Evolutionary conservation across 2,329 filamentous ascomycete species (phyloP).

Genomic region (Colletotrichum tanaceti): DNA sequence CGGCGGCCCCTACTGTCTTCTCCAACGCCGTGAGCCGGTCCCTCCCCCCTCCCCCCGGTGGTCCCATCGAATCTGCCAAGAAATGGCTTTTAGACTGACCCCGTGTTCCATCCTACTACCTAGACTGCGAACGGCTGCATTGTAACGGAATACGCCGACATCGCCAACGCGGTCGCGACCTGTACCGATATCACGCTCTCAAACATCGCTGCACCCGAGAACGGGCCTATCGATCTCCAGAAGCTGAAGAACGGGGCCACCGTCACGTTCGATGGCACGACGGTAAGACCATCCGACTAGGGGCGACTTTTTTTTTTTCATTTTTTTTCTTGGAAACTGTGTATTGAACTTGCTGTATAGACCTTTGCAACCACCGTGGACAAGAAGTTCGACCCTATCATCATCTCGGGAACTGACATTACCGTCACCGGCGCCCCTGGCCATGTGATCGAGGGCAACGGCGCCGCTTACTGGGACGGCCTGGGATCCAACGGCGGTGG

Average conservation of each 20-base stretch:
- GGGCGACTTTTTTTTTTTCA: too few species aligned
- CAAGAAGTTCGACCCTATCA: conserved; percentile 31
- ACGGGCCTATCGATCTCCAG: conserved; percentile 29
- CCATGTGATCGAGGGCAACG: conserved; percentile 36
- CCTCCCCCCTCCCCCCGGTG: conserved; percentile 1
- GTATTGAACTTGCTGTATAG: conserved; percentile 4
- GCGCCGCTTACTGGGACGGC: conserved; percentile 37
- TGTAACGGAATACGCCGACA: conserved; percentile 25
- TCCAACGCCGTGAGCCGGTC: conserved; percentile 19
- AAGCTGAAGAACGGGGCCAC: conserved; percentile 25
- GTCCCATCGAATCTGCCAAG: background rate
- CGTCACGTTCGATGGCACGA: conserved; percentile 35
- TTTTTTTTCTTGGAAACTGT: too few species aligned
- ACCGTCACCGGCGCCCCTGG: conserved; percentile 32
- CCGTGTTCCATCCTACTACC: background rate
- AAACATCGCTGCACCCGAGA: conserved; percentile 30
- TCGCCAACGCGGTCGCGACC: conserved; percentile 29
- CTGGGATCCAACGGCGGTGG: conserved; percentile 36
- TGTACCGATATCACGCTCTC: conserved; percentile 35
- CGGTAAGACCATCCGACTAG: background rate
- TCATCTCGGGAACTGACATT: conserved; percentile 33
- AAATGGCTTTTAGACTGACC: conserved; percentile 11
- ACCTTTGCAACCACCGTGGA: conserved; percentile 28
- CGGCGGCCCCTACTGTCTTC: conserved; percentile 16
- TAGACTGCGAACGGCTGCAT: conserved; percentile 22